A percentile compares a stretch with the other conserved stretches of the same genome.
phyloP scores from a whole-genome alignment of 2,329 filamentous ascomycete species.

The Fusarium bactridioides region DNA sequence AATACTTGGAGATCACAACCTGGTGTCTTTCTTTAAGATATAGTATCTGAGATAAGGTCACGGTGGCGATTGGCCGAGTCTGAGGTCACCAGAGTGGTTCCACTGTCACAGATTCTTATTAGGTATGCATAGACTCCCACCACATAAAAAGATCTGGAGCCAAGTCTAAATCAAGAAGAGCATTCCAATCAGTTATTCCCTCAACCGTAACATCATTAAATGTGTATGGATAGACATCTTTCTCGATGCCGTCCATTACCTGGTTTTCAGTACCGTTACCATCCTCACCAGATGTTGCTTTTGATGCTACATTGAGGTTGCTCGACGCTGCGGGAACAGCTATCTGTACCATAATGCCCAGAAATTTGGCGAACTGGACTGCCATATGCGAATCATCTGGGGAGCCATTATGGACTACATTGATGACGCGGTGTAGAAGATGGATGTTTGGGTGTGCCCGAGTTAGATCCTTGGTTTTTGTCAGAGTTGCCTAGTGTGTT shows the following conservation, averaged over 20 bases:
- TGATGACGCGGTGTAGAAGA: neutral
- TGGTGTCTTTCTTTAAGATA: neutral
- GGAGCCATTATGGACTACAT: neutral
- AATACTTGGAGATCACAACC: neutral
- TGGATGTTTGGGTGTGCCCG: neutral
- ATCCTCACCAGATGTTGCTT: fast-evolving
- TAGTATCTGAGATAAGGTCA: fast-evolving
- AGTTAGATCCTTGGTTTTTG: neutral
- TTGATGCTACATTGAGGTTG: neutral
- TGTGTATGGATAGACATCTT: neutral
- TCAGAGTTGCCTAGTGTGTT: neutral
- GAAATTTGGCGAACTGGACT: neutral
- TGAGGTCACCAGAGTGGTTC: neutral
- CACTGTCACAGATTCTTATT: neutral
- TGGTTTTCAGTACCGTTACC: neutral
- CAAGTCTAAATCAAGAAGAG: neutral
- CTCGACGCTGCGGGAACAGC: neutral
- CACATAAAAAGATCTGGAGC: neutral
- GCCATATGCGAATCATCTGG: neutral
- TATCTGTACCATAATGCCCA: neutral
- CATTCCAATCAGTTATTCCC: neutral
- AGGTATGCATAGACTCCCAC: neutral
- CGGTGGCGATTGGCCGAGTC: neutral
- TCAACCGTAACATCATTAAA: neutral
- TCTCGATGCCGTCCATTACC: neutral